Conservation (phyloP, 2,329 filamentous ascomycete genomes). For the Tricladium varicosporioides region DNA sequence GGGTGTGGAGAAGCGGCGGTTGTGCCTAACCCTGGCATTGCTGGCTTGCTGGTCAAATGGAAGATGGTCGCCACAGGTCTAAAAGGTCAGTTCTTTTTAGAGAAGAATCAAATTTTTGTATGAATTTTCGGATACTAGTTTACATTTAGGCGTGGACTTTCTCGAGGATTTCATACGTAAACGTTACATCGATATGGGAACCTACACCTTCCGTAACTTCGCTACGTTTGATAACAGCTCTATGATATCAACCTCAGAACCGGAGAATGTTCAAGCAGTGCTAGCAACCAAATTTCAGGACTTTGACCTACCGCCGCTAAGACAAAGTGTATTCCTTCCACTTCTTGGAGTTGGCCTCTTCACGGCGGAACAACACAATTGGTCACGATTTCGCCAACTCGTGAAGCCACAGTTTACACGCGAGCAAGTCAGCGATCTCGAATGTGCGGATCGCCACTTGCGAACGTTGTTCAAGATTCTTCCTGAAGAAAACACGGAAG, state of each 20-base stretch:
- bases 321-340: conserved; percentile 31
- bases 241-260: conserved; percentile 42
- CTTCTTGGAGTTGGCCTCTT: conserved; percentile 40
- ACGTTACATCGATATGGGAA: conserved; percentile 12
- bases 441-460: conserved; percentile 51
- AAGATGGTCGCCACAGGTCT: conserved; percentile 11
- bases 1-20: conserved; percentile 19
- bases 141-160: conserved; percentile 19
- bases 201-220: conserved; percentile 16
- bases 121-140: conserved; percentile 1
- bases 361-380: conserved; percentile 38
- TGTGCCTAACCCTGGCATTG: conserved; percentile 20
- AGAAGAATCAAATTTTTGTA: not conserved
- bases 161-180: conserved; percentile 23
- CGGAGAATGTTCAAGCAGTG: conserved; percentile 33
- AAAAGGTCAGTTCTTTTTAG: conserved; percentile 13
- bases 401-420: conserved; percentile 38
- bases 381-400: conserved; percentile 38
- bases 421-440: conserved; percentile 35
- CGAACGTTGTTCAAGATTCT: conserved; percentile 30
- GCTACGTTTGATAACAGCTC: conserved; percentile 28
- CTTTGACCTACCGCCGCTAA: conserved; percentile 34
- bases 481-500: conserved; percentile 16
- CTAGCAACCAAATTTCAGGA: conserved; percentile 36
- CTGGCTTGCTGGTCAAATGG: conserved; percentile 15